Evolutionary conservation across 441 rosid species (phyloP).

Genomic region (Erodium trifolium): DNA sequence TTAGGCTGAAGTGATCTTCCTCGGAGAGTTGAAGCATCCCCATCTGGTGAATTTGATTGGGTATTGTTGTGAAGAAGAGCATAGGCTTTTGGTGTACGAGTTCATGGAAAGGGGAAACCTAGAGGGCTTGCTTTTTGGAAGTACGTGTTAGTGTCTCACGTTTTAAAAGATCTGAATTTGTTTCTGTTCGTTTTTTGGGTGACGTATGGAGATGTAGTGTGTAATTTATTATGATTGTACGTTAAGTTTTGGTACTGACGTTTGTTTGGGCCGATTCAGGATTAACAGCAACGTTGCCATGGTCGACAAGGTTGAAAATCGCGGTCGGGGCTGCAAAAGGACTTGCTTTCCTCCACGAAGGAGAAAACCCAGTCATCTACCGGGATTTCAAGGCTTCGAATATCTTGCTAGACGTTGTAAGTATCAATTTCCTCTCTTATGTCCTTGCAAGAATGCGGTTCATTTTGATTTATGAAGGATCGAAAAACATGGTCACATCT

Average conservation of each 20-base stretch:
- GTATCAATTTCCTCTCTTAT: neutral
- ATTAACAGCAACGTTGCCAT: slow-evolving; percentile 49
- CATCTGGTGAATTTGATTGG: slow-evolving; percentile 34
- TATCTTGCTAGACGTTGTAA: slow-evolving; percentile 52
- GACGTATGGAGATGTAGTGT: too few relatives aligned
- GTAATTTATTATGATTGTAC: too few relatives aligned
- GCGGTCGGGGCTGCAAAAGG: slow-evolving; percentile 67
- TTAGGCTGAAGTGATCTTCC: slow-evolving; percentile 60
- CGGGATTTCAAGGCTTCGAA: slow-evolving; percentile 70
- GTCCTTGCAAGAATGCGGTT: too few relatives aligned
- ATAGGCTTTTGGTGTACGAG: slow-evolving; percentile 57
- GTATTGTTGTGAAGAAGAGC: slow-evolving; percentile 90
- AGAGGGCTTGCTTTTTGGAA: slow-evolving; percentile 47
- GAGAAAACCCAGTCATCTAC: slow-evolving; percentile 52
- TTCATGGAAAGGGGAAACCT: slow-evolving; percentile 54
- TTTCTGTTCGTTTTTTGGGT: too few relatives aligned
- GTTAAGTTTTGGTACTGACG: too few relatives aligned
- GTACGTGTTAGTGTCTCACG: slow-evolving; percentile 19
- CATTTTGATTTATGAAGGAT: too few relatives aligned
- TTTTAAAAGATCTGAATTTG: too few relatives aligned
- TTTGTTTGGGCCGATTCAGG: slow-evolving; percentile 25
- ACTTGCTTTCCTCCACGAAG: slow-evolving; percentile 51
- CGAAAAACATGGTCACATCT: too few relatives aligned
- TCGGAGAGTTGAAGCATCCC: slow-evolving; percentile 51
- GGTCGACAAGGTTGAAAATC: slow-evolving; percentile 62